These are phyloP conservation scores for Lepidium didymum DNA, from an alignment of 345 rosid genomes.

Conservation along the genomic window DNA sequence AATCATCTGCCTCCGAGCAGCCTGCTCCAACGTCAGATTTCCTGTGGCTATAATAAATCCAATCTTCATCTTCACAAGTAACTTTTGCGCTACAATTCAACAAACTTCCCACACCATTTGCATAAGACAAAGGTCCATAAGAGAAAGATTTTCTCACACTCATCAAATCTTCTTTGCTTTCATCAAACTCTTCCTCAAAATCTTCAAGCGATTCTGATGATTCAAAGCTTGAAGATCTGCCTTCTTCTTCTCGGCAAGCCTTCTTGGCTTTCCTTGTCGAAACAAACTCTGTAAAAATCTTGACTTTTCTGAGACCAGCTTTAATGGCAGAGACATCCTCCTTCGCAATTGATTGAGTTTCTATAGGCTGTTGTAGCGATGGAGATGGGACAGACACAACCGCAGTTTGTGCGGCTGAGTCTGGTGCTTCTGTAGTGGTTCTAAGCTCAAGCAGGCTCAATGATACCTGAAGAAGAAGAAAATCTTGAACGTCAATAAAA, in stretches of 20 bases:
- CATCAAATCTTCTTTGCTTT: slow-evolving; percentile 24
- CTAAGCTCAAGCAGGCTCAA: slow-evolving; percentile 69
- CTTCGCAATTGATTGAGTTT: slow-evolving; percentile 22
- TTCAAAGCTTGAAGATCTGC: slow-evolving; percentile 32
- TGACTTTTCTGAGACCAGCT: slow-evolving; percentile 44
- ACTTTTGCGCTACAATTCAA: slow-evolving; percentile 12
- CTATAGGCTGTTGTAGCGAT: slow-evolving; percentile 21
- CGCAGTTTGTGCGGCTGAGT: slow-evolving; percentile 40
- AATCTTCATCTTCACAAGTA: slow-evolving; percentile 41
- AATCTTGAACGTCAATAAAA: not conserved
- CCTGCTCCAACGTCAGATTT: slow-evolving; percentile 31
- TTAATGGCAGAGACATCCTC: slow-evolving; percentile 40
- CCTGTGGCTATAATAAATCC: slow-evolving; percentile 41
- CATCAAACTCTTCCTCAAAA: slow-evolving; percentile 24
- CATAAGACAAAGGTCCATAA: slow-evolving; percentile 45
- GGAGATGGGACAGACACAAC: slow-evolving; percentile 48
- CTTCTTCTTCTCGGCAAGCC: slow-evolving; percentile 32
- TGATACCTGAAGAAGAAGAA: slow-evolving; percentile 46
- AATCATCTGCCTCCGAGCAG: slow-evolving; percentile 27
- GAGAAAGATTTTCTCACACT: slow-evolving; percentile 31
- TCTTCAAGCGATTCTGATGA: slow-evolving; percentile 42
- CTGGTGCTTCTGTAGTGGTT: slow-evolving; percentile 48
- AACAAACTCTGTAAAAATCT: slow-evolving; percentile 36
- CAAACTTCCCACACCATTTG: slow-evolving; percentile 36
- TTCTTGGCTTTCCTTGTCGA: slow-evolving; percentile 35